Evolutionary conservation across 1,284 basidiomycete species (phyloP).

Genomic region (Austroboletus novae-zelandiae): DNA sequence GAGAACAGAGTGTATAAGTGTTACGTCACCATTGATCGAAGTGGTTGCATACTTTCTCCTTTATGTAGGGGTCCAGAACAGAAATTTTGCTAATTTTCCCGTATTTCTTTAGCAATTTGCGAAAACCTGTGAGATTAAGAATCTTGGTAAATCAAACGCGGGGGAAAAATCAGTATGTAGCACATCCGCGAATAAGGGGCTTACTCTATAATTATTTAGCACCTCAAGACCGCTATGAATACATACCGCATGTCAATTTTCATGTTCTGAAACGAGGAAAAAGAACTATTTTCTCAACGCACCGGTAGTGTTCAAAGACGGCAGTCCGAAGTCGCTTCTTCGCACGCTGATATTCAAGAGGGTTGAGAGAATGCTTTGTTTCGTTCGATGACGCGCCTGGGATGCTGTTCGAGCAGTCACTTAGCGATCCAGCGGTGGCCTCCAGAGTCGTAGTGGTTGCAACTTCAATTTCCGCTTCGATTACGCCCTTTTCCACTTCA

Average conservation of each 20-base stretch:
- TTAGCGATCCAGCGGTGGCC: not conserved
- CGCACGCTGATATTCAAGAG: slow-evolving; percentile 79
- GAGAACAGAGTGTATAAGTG: not conserved
- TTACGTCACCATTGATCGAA: not conserved
- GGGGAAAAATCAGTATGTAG: slow-evolving; percentile 8
- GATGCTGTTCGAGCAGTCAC: not conserved
- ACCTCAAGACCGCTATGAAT: slow-evolving; percentile 63
- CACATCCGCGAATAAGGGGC: slow-evolving; percentile 20
- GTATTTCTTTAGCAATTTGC: slow-evolving; percentile 93
- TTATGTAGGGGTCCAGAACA: slow-evolving; percentile 69
- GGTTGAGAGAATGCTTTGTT: slow-evolving; percentile 42
- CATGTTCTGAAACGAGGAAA: no score
- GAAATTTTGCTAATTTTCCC: slow-evolving; percentile 80
- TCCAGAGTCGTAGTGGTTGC: not conserved
- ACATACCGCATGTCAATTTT: slow-evolving; percentile 14
- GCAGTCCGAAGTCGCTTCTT: slow-evolving; percentile 83
- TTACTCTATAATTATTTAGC: slow-evolving; percentile 83
- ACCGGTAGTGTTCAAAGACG: slow-evolving; percentile 84
- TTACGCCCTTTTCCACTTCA: not conserved
- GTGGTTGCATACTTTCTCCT: slow-evolving; percentile 55
- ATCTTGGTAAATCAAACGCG: slow-evolving; percentile 45
- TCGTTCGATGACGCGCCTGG: not conserved
- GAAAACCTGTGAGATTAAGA: slow-evolving; percentile 86
- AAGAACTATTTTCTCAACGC: slow-evolving; percentile 10
- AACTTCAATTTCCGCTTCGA: not conserved